Evolutionary conservation across 306 rosid species (phyloP).

Genomic region (Vicia faba): DNA sequence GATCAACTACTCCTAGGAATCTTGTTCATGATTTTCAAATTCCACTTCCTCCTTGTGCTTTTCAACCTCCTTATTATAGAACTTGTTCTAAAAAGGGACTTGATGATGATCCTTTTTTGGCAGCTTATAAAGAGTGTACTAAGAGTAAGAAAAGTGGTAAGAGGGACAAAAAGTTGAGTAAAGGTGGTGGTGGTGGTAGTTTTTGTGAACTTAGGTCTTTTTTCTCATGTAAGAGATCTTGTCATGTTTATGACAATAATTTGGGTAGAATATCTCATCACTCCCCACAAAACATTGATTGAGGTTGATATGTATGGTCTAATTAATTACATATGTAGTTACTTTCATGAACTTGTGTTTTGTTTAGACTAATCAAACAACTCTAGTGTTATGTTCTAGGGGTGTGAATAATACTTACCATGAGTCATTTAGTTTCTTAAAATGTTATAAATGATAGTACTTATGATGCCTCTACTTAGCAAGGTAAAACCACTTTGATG

Average conservation of each 20-base stretch:
- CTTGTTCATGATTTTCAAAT: slow-evolving; percentile 45
- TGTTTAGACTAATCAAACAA: neutral
- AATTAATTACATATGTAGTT: neutral
- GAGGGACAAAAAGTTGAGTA: slow-evolving; percentile 29
- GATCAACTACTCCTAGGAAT: slow-evolving; percentile 22
- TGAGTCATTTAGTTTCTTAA: neutral
- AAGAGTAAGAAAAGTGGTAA: slow-evolving; percentile 37
- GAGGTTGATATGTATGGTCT: neutral
- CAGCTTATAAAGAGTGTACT: slow-evolving; percentile 74
- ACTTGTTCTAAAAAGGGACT: slow-evolving; percentile 51
- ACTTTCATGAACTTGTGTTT: neutral
- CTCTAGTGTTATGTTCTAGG: neutral
- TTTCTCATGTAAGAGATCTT: slow-evolving; percentile 50
- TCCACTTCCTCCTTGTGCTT: slow-evolving; percentile 80
- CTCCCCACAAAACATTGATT: slow-evolving; percentile 32
- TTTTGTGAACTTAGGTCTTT: slow-evolving; percentile 37
- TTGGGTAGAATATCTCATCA: slow-evolving; percentile 49
- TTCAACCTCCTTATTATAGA: slow-evolving; percentile 56
- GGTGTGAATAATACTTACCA: neutral
- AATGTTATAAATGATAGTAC: neutral
- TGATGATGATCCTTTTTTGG: slow-evolving; percentile 67
- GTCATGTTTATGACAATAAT: slow-evolving; percentile 50
- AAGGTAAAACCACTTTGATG: no score
- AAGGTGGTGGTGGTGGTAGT: neutral
- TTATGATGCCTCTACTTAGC: no score